Evolutionary conservation across 2,329 filamentous ascomycete genomes (phyloP).

Genomic region (Phymatotrichopsis omnivora): DNA sequence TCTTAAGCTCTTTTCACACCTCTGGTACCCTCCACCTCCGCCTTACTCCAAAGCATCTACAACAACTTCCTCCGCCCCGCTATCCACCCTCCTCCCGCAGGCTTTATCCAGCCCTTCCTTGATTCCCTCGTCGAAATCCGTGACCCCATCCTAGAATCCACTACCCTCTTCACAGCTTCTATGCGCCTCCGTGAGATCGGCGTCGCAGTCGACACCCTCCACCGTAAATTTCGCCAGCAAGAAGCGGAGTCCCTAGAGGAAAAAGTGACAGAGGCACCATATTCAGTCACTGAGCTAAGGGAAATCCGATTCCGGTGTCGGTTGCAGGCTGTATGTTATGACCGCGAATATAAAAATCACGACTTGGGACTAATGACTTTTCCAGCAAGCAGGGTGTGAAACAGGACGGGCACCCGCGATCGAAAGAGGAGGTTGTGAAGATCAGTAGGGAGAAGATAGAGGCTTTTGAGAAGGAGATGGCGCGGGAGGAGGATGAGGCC

Average conservation of each 20-base stretch:
- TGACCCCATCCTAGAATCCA: slow-evolving; percentile 28
- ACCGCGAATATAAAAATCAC: no score
- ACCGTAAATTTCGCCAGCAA: slow-evolving; percentile 20
- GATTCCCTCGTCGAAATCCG: slow-evolving; percentile 27
- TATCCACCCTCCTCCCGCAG: slow-evolving; percentile 24
- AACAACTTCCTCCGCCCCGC: slow-evolving; percentile 24
- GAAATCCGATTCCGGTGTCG: slow-evolving; percentile 25
- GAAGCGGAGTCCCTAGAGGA: slow-evolving; percentile 3
- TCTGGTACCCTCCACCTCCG: slow-evolving; percentile 12
- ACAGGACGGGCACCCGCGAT: neutral
- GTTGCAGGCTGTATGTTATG: slow-evolving; percentile 20
- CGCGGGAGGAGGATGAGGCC: slow-evolving; percentile 21
- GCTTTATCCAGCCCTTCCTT: slow-evolving; percentile 29
- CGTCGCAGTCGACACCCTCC: slow-evolving; percentile 26
- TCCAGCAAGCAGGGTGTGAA: slow-evolving; percentile 3
- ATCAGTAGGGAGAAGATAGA: slow-evolving; percentile 16
- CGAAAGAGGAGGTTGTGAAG: slow-evolving; percentile 1
- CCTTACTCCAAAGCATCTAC: slow-evolving; percentile 16
- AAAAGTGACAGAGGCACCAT: slow-evolving; percentile 3
- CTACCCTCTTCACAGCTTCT: slow-evolving; percentile 26
- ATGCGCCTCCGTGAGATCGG: slow-evolving; percentile 26
- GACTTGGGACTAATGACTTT: slow-evolving; percentile 5
- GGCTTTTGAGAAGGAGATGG: slow-evolving; percentile 23
- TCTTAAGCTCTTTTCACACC: no score
- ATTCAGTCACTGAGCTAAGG: slow-evolving; percentile 24